phyloP scores from a whole-genome alignment of 352 stramenopile species.

The Phytopythium litorale region DNA sequence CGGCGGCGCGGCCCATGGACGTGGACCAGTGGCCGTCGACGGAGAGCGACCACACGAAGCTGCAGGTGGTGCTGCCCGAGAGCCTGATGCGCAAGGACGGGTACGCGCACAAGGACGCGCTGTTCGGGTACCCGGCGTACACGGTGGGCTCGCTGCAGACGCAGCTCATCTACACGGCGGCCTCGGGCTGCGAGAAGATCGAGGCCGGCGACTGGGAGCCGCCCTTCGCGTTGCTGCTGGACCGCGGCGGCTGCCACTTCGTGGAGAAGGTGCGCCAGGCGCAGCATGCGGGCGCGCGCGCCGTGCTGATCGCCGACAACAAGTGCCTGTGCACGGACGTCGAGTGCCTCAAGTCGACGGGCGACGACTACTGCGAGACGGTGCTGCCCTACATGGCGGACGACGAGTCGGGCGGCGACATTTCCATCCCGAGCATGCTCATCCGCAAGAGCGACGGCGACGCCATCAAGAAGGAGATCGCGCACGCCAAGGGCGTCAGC shows the following conservation, averaged over 20 bases:
- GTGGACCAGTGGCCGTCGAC: slow-evolving; percentile 80
- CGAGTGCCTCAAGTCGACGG: slow-evolving; percentile 63
- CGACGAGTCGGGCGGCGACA: slow-evolving; percentile 95
- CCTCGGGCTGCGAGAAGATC: slow-evolving; percentile 80
- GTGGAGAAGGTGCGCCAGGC: slow-evolving; percentile 93
- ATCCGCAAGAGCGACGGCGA: slow-evolving; percentile 95
- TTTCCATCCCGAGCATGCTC: slow-evolving; percentile 96
- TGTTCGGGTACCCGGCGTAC: slow-evolving; percentile 96
- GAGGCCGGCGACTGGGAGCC: slow-evolving; percentile 77
- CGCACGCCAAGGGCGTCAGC: slow-evolving; percentile 82
- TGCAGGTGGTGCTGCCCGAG: slow-evolving; percentile 86
- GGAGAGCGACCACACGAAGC: slow-evolving; percentile 87
- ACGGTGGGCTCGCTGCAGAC: slow-evolving; percentile 80
- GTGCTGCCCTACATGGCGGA: slow-evolving; percentile 90
- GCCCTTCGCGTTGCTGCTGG: slow-evolving; percentile 95
- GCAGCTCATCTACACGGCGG: slow-evolving; percentile 88
- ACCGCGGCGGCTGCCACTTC: slow-evolving; percentile 96
- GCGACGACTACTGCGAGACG: slow-evolving; percentile 85
- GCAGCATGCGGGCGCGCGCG: slow-evolving; percentile 91
- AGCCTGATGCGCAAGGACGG: slow-evolving; percentile 90
- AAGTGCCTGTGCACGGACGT: slow-evolving; percentile 93
- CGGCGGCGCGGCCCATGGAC: slow-evolving; percentile 55
- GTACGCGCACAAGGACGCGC: slow-evolving; percentile 95
- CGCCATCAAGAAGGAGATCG: slow-evolving; percentile 88
- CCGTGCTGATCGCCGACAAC: slow-evolving; percentile 96